Percentiles rank a stretch among this genome's conserved stretches.
phyloP scores from a whole-genome alignment of 2,329 filamentous ascomycete genomes.

The Pseudopithomyces maydicus region DNA sequence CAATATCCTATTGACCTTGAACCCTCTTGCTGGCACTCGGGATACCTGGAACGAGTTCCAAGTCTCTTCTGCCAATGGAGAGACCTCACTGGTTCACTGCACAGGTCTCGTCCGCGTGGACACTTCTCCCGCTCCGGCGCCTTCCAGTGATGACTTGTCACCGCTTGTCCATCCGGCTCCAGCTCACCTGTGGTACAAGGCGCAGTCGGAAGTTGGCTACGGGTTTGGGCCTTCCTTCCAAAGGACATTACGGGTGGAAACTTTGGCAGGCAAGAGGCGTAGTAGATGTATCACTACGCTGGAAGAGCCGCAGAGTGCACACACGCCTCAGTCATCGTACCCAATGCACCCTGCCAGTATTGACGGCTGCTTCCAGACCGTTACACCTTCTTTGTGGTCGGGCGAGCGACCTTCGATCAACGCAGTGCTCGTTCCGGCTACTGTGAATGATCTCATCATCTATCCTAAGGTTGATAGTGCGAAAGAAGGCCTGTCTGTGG shows the following conservation, averaged over 20 bases:
- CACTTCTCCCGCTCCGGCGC: background rate
- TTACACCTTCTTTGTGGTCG: background rate
- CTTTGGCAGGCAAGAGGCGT: background rate
- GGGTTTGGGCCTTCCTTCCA: background rate
- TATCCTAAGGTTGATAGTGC: background rate
- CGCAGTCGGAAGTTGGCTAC: background rate
- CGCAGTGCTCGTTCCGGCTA: background rate
- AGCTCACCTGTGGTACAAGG: background rate
- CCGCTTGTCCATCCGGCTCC: background rate
- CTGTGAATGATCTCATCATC: background rate
- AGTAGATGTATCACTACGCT: background rate
- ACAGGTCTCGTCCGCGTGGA: background rate
- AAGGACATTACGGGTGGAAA: background rate
- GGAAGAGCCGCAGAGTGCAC: background rate
- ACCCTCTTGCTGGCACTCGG: background rate
- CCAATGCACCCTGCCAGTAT: background rate
- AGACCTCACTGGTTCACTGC: background rate
- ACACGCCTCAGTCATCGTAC: background rate
- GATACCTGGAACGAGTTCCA: background rate
- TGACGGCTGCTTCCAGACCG: background rate
- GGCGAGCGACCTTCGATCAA: background rate
- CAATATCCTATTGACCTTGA: background rate
- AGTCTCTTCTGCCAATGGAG: background rate
- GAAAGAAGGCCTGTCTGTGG: background rate
- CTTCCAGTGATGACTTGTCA: background rate